Evolutionary conservation across 2,329 filamentous ascomycete genomes (phyloP).

Genomic region (Aspergillus quadricinctus): DNA sequence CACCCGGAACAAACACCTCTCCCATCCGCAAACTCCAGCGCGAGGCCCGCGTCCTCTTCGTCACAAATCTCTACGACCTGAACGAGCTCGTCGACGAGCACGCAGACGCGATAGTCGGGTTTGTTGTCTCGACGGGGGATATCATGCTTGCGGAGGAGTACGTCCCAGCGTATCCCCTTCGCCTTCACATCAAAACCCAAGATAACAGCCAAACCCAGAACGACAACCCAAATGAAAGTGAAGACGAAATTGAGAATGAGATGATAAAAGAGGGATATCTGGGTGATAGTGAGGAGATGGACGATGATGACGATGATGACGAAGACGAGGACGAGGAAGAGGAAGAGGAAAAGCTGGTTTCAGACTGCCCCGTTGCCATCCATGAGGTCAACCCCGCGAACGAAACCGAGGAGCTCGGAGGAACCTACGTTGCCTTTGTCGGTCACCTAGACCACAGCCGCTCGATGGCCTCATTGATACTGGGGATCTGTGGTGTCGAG

Average conservation of each 20-base stretch:
- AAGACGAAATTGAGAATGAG: too few species aligned
- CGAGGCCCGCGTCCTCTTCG: constrained; percentile 5
- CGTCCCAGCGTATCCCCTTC: too few species aligned
- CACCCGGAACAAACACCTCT: background rate
- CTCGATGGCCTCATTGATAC: constrained; percentile 10
- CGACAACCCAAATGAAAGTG: too few species aligned
- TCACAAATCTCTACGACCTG: background rate
- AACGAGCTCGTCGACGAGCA: background rate
- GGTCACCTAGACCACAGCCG: constrained; percentile 11
- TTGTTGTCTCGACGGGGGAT: constrained; percentile 6
- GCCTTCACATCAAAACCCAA: too few species aligned
- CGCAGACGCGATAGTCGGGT: constrained; percentile 5
- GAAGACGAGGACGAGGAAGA: background rate
- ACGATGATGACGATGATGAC: background rate
- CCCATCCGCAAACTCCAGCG: constrained; percentile 5
- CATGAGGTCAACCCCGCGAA: constrained; percentile 3
- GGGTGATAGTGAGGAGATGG: background rate
- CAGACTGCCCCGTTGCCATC: constrained; percentile 7
- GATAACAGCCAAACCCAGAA: too few species aligned
- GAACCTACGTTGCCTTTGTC: constrained; percentile 9
- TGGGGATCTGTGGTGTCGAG: constrained; percentile 9
- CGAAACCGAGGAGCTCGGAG: background rate
- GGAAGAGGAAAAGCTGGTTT: background rate
- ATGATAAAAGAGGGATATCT: background rate
- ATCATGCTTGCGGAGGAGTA: constrained; percentile 5